Evolutionary conservation across 1,284 basidiomycete species (phyloP).

Genomic region (Tilletia setariae): DNA sequence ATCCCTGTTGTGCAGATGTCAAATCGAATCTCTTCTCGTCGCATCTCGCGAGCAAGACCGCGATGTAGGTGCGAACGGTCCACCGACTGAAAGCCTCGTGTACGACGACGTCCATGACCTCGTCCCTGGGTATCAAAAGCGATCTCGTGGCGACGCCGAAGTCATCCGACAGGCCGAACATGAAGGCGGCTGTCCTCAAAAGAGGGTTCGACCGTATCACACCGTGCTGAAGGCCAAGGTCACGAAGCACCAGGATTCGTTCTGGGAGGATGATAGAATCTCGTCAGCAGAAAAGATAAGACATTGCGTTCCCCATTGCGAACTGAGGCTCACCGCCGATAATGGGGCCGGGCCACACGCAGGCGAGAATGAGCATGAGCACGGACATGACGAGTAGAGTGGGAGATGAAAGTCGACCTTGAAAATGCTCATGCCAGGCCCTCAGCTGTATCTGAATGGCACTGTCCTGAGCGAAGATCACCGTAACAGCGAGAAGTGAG

Average conservation of each 20-base stretch:
- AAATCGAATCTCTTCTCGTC: not conserved
- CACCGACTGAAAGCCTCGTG: constrained; percentile 6
- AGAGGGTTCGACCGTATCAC: not conserved
- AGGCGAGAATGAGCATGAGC: not conserved
- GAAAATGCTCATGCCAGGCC: no score
- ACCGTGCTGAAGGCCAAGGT: constrained; percentile 2
- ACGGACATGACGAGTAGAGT: not conserved
- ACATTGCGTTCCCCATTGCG: not conserved
- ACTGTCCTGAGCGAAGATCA: no score
- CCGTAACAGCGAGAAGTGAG: no score
- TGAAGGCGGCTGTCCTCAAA: not conserved
- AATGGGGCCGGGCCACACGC: not conserved
- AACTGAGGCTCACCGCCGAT: constrained; percentile 1
- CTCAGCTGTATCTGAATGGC: no score
- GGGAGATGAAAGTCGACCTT: no score
- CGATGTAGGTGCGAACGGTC: constrained; percentile 1
- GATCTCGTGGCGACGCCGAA: not conserved
- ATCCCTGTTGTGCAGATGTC: no score
- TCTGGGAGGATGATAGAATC: not conserved
- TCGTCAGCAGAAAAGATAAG: not conserved
- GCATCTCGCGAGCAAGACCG: not conserved
- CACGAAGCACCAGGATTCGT: not conserved
- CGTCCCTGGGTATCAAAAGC: not conserved
- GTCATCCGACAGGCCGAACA: not conserved
- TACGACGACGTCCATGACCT: constrained; percentile 14